Conservation (phyloP, 176 grass and related monocot genomes). For the Oryza officinalis region DNA sequence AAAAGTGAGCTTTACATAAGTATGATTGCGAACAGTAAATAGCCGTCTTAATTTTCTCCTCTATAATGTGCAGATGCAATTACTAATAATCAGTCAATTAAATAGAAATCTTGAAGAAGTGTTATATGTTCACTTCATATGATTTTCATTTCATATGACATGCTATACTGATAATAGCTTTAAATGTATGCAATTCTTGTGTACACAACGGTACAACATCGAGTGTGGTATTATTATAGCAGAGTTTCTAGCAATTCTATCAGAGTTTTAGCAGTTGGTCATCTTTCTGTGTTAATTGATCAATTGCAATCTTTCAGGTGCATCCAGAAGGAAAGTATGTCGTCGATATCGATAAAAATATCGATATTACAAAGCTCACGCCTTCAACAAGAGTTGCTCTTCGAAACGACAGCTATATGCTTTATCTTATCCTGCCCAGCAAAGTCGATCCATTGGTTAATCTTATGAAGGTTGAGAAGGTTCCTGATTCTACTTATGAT, state of each 20-base stretch:
- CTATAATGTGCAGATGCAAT: background rate
- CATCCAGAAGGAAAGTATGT: slow-evolving; percentile 95
- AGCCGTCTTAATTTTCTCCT: background rate
- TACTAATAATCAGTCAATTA: background rate
- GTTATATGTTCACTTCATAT: background rate
- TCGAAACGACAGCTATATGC: slow-evolving; percentile 75
- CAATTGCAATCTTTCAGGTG: slow-evolving; percentile 51
- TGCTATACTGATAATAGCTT: background rate
- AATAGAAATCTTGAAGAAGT: background rate
- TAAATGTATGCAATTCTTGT: background rate
- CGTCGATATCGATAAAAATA: slow-evolving; percentile 81
- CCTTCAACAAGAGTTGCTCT: slow-evolving; percentile 96
- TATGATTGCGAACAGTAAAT: background rate
- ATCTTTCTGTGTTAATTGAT: slow-evolving; percentile 19
- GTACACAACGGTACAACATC: background rate
- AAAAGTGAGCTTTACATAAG: background rate
- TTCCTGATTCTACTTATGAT: slow-evolving; percentile 98
- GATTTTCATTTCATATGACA: background rate
- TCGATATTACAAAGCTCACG: slow-evolving; percentile 83
- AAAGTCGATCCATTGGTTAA: slow-evolving; percentile 94
- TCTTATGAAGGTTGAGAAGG: slow-evolving; percentile 99
- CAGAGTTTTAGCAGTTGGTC: background rate
- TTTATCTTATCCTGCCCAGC: slow-evolving; percentile 84
- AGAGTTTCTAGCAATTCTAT: background rate
- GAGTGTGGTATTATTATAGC: background rate